Evolutionary conservation across 495 filamentous ascomycete species (phyloP), one percentile per base, ranked within the genome.

Genomic region (Penicillium chermesinum): DNA sequence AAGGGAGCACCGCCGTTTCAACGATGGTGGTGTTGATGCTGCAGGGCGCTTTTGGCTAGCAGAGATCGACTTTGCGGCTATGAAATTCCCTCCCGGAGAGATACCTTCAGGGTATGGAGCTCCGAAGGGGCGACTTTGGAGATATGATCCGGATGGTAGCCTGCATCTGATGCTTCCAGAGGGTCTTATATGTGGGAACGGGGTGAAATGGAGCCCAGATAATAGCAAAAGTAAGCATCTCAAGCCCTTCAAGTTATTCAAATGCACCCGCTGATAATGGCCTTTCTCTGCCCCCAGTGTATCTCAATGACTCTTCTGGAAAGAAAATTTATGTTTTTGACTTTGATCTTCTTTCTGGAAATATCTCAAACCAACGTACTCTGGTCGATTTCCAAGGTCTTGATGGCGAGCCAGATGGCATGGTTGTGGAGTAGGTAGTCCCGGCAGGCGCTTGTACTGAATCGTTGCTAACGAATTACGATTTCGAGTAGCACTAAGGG

Each of bases 161-260:
- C 39, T 65, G 16, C 53, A 64, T 50, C 30, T 52, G 40, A 64
- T 64, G 60, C 33, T 54, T 16, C 25, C 36, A 7, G 58, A 51
- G 8, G 56, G 57, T 1, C 38, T 68, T 8, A 35, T 66, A 7
- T 64, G 58, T 44, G 61, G 63, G 12, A 68, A 68, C 52, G 61
- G 65, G 1, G 44, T 68, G 16, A 58, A 55, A 37, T 66, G 61
- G 61, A 68, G 63, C 51, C 58, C 54, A 16, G 61, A 68, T 48
- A 64, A 64, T 45, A 59, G 62, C 39, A 64, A 49, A 2, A 57
- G 57, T 59, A 32, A 48, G 41, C 35, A 20, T 13, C 41, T 22
- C 30, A 43, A 2, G 8, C 3, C 18, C 10, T 19, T 19, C 12
- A 9, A 19, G 17, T 2, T 27, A 2, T 38, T n/a, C 2, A 6